phyloP scores from a whole-genome alignment of 1,139 yeast species.

The Geotrichum fermentans region DNA sequence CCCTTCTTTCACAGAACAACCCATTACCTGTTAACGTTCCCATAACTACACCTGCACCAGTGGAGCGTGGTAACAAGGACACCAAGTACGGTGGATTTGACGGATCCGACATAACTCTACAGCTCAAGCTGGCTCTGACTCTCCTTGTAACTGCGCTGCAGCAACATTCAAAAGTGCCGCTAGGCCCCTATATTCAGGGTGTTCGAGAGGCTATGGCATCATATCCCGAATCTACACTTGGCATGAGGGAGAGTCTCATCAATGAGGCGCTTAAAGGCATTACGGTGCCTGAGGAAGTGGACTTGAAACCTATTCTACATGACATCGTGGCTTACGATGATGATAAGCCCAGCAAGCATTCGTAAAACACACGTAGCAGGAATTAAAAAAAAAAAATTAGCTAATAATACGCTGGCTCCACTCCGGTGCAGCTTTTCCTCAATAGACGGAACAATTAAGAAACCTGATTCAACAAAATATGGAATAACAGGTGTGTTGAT shows the following conservation, averaged over 20 bases:
- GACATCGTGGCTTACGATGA: slow-evolving; percentile 24
- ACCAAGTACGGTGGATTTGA: slow-evolving; percentile 15
- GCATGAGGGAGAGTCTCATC: slow-evolving; percentile 10
- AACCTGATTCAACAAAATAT: not conserved
- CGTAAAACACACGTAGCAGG: not conserved
- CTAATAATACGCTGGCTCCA: not conserved
- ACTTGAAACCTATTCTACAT: slow-evolving; percentile 27
- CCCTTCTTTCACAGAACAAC: not conserved
- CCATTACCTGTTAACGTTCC: not conserved
- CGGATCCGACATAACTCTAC: slow-evolving; percentile 21
- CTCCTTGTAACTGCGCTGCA: slow-evolving; percentile 30
- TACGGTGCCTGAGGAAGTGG: slow-evolving; percentile 29
- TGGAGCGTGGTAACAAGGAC: not conserved
- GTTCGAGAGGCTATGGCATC: slow-evolving; percentile 25
- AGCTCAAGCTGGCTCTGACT: slow-evolving; percentile 28
- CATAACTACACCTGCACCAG: not conserved
- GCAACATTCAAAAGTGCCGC: slow-evolving; percentile 23
- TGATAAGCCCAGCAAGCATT: slow-evolving; percentile 3
- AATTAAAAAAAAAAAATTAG: not conserved
- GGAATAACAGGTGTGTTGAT: not conserved
- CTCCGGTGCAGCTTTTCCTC: no score
- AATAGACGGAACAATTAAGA: no score
- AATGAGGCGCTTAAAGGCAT: slow-evolving; percentile 29
- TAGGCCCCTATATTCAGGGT: slow-evolving; percentile 27
- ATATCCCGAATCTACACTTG: slow-evolving; percentile 12